phyloP scores from a whole-genome alignment of 2,329 filamentous ascomycete species.

The Cordyceps fumosorosea region DNA sequence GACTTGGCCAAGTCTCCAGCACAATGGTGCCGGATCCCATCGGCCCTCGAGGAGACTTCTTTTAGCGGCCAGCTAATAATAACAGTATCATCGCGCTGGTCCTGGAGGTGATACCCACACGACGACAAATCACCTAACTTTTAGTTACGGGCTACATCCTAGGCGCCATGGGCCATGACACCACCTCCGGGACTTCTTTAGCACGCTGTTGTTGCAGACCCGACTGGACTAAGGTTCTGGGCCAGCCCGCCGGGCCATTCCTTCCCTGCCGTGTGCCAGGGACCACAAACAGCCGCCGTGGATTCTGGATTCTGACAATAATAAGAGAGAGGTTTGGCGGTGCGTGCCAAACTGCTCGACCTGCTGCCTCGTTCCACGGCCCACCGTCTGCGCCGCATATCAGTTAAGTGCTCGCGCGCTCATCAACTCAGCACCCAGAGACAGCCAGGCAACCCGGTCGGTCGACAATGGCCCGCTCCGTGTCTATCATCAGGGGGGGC shows the following conservation, averaged over 20 bases:
- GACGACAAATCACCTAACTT: background rate
- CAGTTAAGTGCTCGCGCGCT: background rate
- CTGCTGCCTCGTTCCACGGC: background rate
- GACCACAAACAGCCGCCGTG: constrained; percentile 14
- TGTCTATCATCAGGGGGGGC: constrained; percentile 16
- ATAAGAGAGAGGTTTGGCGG: background rate
- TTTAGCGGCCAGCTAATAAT: constrained; percentile 4
- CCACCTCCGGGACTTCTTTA: background rate
- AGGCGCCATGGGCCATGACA: background rate
- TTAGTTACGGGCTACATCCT: background rate
- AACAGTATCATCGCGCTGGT: background rate
- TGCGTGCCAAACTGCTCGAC: background rate
- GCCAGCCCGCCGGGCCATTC: constrained; percentile 12
- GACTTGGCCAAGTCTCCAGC: background rate
- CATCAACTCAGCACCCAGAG: background rate
- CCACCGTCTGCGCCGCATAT: background rate
- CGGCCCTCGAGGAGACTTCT: background rate
- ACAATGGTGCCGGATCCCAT: background rate
- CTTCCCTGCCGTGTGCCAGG: constrained; percentile 13
- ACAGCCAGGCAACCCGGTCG: no score
- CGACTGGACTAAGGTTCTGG: background rate
- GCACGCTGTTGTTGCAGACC: background rate
- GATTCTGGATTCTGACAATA: background rate
- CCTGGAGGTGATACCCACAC: constrained; percentile 3
- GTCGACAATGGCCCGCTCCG: constrained; percentile 8